These are phyloP conservation scores for Aspergillus sp. DNA, from an alignment of 2,329 filamentous ascomycete species.

Conservation along the genomic window DNA sequence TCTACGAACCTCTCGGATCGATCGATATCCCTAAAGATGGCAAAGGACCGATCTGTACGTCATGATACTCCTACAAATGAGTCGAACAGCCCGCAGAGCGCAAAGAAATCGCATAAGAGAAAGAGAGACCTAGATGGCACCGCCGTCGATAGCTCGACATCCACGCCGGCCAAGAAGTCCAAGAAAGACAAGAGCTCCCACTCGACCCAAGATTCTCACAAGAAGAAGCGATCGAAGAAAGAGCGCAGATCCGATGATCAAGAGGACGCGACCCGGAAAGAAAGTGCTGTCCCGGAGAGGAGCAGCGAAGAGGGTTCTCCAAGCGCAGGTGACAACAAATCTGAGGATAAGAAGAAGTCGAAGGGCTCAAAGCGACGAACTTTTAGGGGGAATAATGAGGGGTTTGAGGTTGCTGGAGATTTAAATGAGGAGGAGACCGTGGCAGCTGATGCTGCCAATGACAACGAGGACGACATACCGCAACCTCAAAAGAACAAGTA, in stretches of 20 bases:
- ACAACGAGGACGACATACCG: slow-evolving; percentile 6
- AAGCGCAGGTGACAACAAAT: slow-evolving; percentile 13
- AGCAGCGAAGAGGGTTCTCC: slow-evolving; percentile 20
- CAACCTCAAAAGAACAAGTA: slow-evolving; percentile 25
- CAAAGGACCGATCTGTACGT: slow-evolving; percentile 41
- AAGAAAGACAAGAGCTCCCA: slow-evolving; percentile 20
- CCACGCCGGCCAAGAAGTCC: slow-evolving; percentile 34
- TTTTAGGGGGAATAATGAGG: slow-evolving; percentile 7
- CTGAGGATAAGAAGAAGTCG: slow-evolving; percentile 23
- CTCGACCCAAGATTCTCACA: slow-evolving; percentile 15
- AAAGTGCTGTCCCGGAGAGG: slow-evolving; percentile 22
- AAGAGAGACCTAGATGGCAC: slow-evolving; percentile 27
- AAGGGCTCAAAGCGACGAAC: slow-evolving; percentile 34
- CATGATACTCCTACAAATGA: slow-evolving; percentile 37
- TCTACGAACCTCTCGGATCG: neutral
- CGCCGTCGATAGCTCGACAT: slow-evolving; percentile 15
- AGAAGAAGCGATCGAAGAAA: slow-evolving; percentile 23
- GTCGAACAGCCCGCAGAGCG: slow-evolving; percentile 12
- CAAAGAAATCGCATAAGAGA: slow-evolving; percentile 25
- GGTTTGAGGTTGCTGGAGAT: slow-evolving; percentile 21
- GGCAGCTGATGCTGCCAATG: slow-evolving; percentile 8
- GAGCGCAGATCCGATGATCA: slow-evolving; percentile 23
- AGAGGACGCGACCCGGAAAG: slow-evolving; percentile 21
- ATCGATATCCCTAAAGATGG: slow-evolving; percentile 29
- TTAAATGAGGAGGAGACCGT: slow-evolving; percentile 6